Percentiles rank a stretch among this genome's conserved stretches.
Evolutionary conservation across 257 asterid species (phyloP).

Genomic region (Nicotiana noctiflora): DNA sequence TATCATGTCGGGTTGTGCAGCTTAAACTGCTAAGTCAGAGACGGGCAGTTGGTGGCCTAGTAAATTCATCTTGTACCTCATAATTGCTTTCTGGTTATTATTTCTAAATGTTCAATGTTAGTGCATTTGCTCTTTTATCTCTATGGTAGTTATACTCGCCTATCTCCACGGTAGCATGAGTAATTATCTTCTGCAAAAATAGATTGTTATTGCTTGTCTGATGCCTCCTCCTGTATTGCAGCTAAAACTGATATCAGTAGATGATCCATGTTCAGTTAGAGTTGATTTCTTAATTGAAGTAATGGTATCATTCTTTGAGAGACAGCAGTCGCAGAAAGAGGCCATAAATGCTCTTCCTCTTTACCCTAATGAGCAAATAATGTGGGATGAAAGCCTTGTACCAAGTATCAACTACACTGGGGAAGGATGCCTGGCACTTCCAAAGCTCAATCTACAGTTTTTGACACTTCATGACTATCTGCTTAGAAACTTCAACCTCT

Average conservation of each 20-base stretch:
- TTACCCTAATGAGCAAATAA: constrained; percentile 90
- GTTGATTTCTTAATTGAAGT: constrained; percentile 91
- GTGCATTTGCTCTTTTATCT: neutral
- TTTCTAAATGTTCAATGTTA: neutral
- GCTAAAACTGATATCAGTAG: constrained; percentile 78
- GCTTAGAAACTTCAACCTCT: constrained; percentile 93
- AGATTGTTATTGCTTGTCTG: neutral
- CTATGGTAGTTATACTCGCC: neutral
- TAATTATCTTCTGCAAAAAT: neutral
- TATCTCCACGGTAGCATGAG: neutral
- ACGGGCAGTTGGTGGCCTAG: neutral
- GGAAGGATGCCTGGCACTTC: constrained; percentile 99
- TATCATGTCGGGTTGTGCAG: neutral
- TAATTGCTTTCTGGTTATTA: constrained; percentile 1
- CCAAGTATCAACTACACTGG: constrained; percentile 99
- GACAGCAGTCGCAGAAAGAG: constrained; percentile 92
- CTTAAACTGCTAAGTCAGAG: neutral
- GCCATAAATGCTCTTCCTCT: constrained; percentile 97
- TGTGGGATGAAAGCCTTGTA: constrained; percentile 99
- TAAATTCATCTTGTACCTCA: neutral
- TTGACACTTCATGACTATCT: constrained; percentile 95
- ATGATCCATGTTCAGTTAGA: constrained; percentile 92
- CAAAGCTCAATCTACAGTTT: constrained; percentile 93
- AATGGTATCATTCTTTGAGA: constrained; percentile 88
- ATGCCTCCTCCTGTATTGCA: constrained; percentile 22